Evolutionary conservation across 108 stramenopile genomes (phyloP).

Genomic region (Licmophora abbreviata): DNA sequence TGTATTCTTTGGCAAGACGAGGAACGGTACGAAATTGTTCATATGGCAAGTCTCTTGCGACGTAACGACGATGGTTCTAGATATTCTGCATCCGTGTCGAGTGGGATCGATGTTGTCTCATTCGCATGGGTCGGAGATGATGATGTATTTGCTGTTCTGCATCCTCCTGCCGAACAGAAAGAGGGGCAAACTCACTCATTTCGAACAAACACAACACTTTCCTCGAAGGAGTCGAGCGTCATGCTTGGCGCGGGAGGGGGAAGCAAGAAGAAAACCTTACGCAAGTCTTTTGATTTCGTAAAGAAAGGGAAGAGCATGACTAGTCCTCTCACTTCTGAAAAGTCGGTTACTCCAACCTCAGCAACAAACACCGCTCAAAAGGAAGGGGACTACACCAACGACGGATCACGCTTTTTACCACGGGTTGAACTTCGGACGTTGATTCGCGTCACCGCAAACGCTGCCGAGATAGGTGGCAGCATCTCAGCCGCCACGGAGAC

Average conservation of each 20-base stretch:
- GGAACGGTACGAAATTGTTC: conserved; percentile 67
- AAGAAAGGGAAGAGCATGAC: background rate
- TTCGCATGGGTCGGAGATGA: conserved; percentile 83
- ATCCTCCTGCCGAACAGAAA: conserved; percentile 13
- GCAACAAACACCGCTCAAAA: background rate
- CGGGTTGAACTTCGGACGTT: conserved; percentile 55
- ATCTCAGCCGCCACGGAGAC: conserved; percentile 44
- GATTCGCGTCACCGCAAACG: conserved; percentile 37
- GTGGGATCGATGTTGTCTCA: conserved; percentile 46
- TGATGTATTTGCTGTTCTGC: conserved; percentile 55
- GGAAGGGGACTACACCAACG: background rate
- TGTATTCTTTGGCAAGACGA: conserved; percentile 64
- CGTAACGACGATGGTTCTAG: conserved; percentile 9
- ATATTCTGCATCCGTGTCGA: conserved; percentile 48
- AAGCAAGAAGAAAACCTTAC: background rate
- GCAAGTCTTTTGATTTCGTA: conserved; percentile 3
- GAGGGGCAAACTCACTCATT: conserved; percentile 8
- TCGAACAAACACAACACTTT: conserved; percentile 6
- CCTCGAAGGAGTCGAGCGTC: background rate
- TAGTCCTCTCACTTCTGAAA: background rate
- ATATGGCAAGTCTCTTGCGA: conserved; percentile 37
- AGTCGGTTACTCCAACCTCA: too few species aligned
- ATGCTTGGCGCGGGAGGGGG: conserved; percentile 3
- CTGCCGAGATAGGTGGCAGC: conserved; percentile 38
- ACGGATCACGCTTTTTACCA: conserved; percentile 8